Evolutionary conservation across 192 early-diverging fungal species (phyloP).

Genomic region (Backusella mclennaniae): DNA sequence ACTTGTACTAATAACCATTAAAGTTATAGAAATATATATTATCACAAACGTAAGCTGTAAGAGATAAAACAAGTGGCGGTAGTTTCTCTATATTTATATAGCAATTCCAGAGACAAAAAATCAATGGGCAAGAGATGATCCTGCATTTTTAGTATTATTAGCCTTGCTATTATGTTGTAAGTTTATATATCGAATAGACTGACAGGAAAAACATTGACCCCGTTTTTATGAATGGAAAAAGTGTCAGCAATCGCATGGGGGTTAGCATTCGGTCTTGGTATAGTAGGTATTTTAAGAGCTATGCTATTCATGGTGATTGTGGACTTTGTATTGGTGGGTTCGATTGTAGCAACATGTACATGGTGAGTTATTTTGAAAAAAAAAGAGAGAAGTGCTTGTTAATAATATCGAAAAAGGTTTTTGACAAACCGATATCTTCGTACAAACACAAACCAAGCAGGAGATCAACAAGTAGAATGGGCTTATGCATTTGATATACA

Average conservation of each 20-base stretch:
- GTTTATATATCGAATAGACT: constrained; percentile 6
- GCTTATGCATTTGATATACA: constrained; percentile 96
- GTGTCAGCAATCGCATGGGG: constrained; percentile 83
- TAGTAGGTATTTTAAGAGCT: constrained; percentile 67
- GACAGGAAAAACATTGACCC: not conserved
- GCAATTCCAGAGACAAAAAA: constrained; percentile 86
- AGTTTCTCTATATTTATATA: not conserved
- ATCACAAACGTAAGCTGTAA: constrained; percentile 82
- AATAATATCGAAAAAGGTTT: constrained; percentile 42
- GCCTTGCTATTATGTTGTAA: constrained; percentile 63
- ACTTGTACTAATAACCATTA: not conserved
- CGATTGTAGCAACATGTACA: constrained; percentile 63
- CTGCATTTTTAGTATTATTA: constrained; percentile 86
- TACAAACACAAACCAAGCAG: constrained; percentile 72
- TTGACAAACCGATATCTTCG: constrained; percentile 80
- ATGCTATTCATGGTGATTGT: constrained; percentile 81
- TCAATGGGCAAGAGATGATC: constrained; percentile 97
- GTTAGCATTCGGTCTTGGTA: constrained; percentile 66
- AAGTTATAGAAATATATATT: constrained; percentile 90
- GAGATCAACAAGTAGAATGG: constrained; percentile 92
- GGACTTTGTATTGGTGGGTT: constrained; percentile 76
- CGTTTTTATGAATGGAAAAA: constrained; percentile 26
- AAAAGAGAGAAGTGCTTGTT: not conserved
- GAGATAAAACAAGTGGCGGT: not conserved
- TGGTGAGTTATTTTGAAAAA: constrained; percentile 45